A percentile compares a stretch with the other conserved stretches of the same genome.
Conservation (phyloP, 306 rosid species). For the Pachyrhizus erosus region DNA sequence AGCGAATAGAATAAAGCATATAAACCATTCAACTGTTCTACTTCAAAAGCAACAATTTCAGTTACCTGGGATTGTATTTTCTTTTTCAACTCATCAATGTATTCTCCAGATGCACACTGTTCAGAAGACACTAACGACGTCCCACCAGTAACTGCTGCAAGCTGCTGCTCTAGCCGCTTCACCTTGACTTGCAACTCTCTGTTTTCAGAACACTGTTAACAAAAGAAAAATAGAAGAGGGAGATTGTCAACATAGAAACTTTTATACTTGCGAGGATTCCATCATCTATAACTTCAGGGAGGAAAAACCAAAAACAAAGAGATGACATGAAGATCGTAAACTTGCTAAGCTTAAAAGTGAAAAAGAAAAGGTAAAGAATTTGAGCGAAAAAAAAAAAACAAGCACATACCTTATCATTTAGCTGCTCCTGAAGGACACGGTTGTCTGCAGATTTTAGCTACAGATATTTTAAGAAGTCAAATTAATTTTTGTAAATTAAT, state of each 20-base stretch:
- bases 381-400: neutral
- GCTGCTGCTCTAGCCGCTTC: conserved; percentile 68
- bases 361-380: neutral
- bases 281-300: conserved; percentile 12
- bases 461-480: conserved; percentile 32
- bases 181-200: conserved; percentile 75
- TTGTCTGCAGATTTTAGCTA: conserved; percentile 97
- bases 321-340: conserved; percentile 21
- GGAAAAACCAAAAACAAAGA: neutral
- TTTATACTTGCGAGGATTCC: conserved; percentile 21
- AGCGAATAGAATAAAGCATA: neutral
- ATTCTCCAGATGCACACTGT: conserved; percentile 58
- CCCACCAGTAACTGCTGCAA: conserved; percentile 57
- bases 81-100: conserved; percentile 72
- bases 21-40: conserved; percentile 26
- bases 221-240: conserved; percentile 24
- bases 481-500: conserved; percentile 1
- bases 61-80: conserved; percentile 89
- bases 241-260: conserved; percentile 26
- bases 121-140: conserved; percentile 51
- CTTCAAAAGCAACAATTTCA: conserved; percentile 18
- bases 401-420: conserved; percentile 75
- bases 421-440: conserved; percentile 94
- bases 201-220: conserved; percentile 81
- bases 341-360: neutral